A percentile compares a stretch with the other conserved stretches of the same genome.
Evolutionary conservation across 768 basidiomycete species (phyloP).

Genomic region (Lentinus tigrinus): DNA sequence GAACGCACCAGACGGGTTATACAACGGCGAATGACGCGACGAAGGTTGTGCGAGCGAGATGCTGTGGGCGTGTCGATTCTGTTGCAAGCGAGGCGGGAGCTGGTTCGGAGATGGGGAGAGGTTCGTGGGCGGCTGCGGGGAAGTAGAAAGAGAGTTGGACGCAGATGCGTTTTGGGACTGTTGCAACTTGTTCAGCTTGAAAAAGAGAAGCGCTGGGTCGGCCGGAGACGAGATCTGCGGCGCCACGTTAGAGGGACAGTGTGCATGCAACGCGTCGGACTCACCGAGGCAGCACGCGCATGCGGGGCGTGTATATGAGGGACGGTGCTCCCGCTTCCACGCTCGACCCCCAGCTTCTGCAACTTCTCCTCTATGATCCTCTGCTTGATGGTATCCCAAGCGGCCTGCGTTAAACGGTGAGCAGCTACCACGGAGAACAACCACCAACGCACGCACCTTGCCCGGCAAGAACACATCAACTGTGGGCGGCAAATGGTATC

Average conservation of each 20-base stretch:
- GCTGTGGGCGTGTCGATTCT: slow-evolving; percentile 68
- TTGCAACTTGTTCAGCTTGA: slow-evolving; percentile 83
- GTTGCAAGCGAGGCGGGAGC: slow-evolving; percentile 35
- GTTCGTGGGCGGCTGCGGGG: slow-evolving; percentile 62
- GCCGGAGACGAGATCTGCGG: slow-evolving; percentile 86
- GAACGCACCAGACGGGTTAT: slow-evolving; percentile 41
- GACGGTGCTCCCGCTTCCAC: slow-evolving; percentile 47
- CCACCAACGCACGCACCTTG: slow-evolving; percentile 47
- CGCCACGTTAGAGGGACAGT: slow-evolving; percentile 10
- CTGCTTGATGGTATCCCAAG: slow-evolving; percentile 75
- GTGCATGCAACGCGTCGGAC: slow-evolving; percentile 30
- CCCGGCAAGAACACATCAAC: slow-evolving; percentile 84
- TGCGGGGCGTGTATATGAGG: slow-evolving; percentile 72
- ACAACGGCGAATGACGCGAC: slow-evolving; percentile 32
- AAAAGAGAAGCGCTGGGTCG: slow-evolving; percentile 77
- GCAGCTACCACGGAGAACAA: background rate
- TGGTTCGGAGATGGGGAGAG: slow-evolving; percentile 47
- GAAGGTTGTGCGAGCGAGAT: slow-evolving; percentile 69
- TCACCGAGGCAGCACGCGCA: slow-evolving; percentile 80
- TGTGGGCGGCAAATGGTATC: slow-evolving; percentile 55
- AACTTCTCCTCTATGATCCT: slow-evolving; percentile 79
- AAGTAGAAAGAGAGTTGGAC: slow-evolving; percentile 54
- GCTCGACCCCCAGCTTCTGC: slow-evolving; percentile 77
- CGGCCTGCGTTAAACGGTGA: slow-evolving; percentile 41
- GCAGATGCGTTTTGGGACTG: slow-evolving; percentile 59